These are phyloP conservation scores for Seiridium cupressi DNA, from an alignment of 2,329 filamentous ascomycete species.

Conservation along the genomic window DNA sequence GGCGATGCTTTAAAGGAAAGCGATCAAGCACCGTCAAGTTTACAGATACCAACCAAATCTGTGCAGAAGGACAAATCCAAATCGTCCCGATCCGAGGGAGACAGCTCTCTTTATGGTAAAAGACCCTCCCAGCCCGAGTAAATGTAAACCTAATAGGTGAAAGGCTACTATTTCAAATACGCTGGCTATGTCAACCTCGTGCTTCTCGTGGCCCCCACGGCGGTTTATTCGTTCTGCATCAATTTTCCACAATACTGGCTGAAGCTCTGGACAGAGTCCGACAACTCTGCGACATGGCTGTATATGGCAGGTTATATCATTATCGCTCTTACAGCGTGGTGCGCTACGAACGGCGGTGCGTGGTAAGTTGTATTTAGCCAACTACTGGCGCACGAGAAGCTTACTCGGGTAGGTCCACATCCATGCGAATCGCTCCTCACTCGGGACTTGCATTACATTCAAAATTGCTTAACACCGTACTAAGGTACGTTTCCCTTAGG, in stretches of 20 bases:
- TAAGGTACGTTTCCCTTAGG: conserved; percentile 22
- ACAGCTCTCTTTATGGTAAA: conserved; percentile 1
- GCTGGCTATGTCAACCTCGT: conserved; percentile 24
- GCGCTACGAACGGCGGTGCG: conserved; percentile 31
- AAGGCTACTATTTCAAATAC: conserved; percentile 29
- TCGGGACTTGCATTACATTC: conserved; percentile 33
- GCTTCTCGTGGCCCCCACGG: conserved; percentile 22
- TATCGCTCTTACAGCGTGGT: conserved; percentile 32
- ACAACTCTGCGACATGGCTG: conserved; percentile 17
- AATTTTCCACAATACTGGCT: conserved; percentile 37
- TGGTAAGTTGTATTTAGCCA: conserved; percentile 24
- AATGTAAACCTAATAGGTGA: conserved; percentile 1
- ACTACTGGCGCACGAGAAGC: conserved; percentile 11
- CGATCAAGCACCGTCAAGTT: background rate
- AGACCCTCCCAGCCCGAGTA: background rate
- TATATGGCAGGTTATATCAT: conserved; percentile 35
- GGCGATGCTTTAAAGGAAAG: background rate
- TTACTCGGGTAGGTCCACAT: conserved; percentile 20
- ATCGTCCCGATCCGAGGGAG: background rate
- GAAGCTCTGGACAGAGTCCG: conserved; percentile 35
- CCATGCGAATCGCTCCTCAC: conserved; percentile 31
- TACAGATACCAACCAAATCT: background rate
- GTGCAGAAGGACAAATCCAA: background rate
- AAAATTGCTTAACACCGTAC: conserved; percentile 28
- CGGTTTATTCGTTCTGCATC: conserved; percentile 29